Percentiles rank a stretch among this genome's conserved stretches.
Conservation (phyloP, 2,329 filamentous ascomycete species). For the Blastomyces gilchristii region DNA sequence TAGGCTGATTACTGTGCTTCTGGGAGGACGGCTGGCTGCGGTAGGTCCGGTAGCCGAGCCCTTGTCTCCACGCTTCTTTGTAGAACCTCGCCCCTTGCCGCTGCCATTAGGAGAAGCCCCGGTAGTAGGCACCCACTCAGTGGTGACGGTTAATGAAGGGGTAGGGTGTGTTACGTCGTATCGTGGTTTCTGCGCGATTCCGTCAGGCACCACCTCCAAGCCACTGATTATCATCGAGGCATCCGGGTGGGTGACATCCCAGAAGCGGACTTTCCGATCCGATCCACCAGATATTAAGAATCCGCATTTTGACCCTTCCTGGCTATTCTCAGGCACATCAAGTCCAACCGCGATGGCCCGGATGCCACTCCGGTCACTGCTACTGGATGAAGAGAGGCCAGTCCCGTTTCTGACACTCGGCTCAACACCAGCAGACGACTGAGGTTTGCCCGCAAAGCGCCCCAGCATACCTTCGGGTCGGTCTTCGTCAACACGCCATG, state of each 20-base stretch:
- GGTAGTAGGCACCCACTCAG: conserved; percentile 48
- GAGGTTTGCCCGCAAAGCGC: conserved; percentile 55
- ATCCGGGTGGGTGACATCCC: conserved; percentile 74
- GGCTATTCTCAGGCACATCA: conserved; percentile 57
- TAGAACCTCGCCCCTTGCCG: conserved; percentile 22
- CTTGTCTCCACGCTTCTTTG: conserved; percentile 31
- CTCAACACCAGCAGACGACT: conserved; percentile 48
- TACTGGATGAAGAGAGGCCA: conserved; percentile 6
- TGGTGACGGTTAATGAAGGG: conserved; percentile 54
- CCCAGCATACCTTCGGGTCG: conserved; percentile 75
- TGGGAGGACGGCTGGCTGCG: conserved; percentile 42
- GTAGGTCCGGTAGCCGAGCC: conserved; percentile 20
- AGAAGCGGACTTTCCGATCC: conserved; percentile 86
- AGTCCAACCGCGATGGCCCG: conserved; percentile 64
- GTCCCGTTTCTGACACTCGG: conserved; percentile 43
- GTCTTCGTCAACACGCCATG: conserved; percentile 86
- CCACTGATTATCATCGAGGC: conserved; percentile 74
- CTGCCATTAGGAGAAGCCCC: conserved; percentile 22
- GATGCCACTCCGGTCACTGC: conserved; percentile 43
- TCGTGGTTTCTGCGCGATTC: conserved; percentile 46
- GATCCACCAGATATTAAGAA: conserved; percentile 82
- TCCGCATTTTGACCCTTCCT: conserved; percentile 53
- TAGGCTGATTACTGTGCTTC: conserved; percentile 73
- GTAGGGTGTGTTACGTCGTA: conserved; percentile 58
- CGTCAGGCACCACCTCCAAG: conserved; percentile 54